Base-by-base conservation (phyloP, 2,329 filamentous ascomycete genomes). In the Aciculosporium take region DNA sequence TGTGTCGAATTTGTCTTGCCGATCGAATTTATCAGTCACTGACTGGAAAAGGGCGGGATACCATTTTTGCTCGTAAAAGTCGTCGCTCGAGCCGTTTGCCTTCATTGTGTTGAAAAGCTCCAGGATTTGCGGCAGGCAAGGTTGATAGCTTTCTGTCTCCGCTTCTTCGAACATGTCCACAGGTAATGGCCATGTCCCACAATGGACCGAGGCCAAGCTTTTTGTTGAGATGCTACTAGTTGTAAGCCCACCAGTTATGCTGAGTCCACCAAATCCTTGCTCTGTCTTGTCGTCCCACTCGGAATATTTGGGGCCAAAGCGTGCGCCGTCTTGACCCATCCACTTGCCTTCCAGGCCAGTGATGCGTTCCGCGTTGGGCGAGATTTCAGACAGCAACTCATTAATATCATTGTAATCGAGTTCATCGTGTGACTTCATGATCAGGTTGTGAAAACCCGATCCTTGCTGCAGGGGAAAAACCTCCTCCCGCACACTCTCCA, bases 401-500 rank as follows among this genome's bases (percentile, higher is more conserved):
- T 52, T 48, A 41, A 46, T 33, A 0, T 50, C 39, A 6, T 37
- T 42, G 17, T 53, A 48, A 1, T 55, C 45, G 2, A 53, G 53
- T 4, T 54, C 56, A 32, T 58, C 56, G 2, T 59, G 53, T 1
- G 60, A 63, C 4, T 56, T 51, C 15, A 53, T 48, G 2, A 60
- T 52, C 2, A 58, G 55, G 7, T 61, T 51, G 43, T 56, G 60
- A 25, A 67, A 41, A 57, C 46, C 4, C 56, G 59, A 4, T 56
- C 53, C 43, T 60, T 61, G 34, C 62, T 62, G 31, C 12, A 68
- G 49, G 0, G 65, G 65, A 20, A 67, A 68, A 2, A 68, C 55
- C 37, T 68, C 65, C 5, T 60, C 58, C n/a, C 65, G 58, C 1
- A 63, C 65, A 32, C 64, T 67, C 43, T 68, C 65, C 4, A 68